A percentile compares a stretch with the other conserved stretches of the same genome.
Conservation (phyloP, 345 rosid genomes). For the Physaria fendleri region DNA sequence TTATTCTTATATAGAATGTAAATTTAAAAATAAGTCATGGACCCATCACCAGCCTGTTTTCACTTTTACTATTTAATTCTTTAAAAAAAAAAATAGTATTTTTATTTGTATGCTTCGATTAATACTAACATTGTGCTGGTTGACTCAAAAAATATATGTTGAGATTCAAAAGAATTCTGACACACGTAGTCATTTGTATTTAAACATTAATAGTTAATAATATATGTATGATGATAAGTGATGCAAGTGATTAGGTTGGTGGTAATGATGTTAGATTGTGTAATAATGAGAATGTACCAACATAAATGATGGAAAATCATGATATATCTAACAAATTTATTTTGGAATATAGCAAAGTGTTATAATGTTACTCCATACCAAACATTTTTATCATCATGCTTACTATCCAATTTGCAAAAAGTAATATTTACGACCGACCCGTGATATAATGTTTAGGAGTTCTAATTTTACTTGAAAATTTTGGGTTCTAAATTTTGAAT, state of each 20-base stretch:
- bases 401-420: not conserved
- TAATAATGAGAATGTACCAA: constrained; percentile 25
- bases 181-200: constrained; percentile 13
- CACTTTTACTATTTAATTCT: not conserved
- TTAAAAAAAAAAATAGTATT: too few species aligned
- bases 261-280: constrained; percentile 28
- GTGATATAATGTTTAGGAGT: too few species aligned
- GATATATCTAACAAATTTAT: constrained; percentile 14
- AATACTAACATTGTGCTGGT: too few species aligned
- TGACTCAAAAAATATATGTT: not conserved
- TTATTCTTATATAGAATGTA: not conserved
- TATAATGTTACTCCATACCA: constrained; percentile 6
- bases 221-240: constrained; percentile 7
- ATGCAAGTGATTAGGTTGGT: constrained; percentile 25
- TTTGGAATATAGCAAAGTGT: not conserved
- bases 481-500: too few species aligned
- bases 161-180: not conserved
- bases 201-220: not conserved
- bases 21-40: constrained; percentile 9
- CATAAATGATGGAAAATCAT: constrained; percentile 24
- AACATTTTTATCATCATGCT: constrained; percentile 14
- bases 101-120: too few species aligned
- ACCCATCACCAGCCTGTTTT: constrained; percentile 32
- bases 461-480: too few species aligned
- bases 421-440: too few species aligned